Conservation (phyloP, 176 grass and related monocot genomes). For the Oryza longistaminata region DNA sequence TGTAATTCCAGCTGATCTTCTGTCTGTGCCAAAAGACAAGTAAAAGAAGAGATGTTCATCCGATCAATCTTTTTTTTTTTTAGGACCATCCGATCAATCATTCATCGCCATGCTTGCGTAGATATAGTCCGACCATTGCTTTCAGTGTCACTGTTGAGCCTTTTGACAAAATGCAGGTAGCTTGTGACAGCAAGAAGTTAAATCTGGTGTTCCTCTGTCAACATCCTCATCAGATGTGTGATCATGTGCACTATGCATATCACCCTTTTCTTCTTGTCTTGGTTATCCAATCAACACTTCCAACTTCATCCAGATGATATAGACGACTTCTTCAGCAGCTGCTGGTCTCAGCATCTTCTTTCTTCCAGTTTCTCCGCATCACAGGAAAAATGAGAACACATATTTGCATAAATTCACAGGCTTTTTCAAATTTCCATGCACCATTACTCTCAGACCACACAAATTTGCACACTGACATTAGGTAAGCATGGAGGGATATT, state of each 20-base stretch:
- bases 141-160: neutral
- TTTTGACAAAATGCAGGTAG: conserved; percentile 48
- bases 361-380: neutral
- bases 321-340: neutral
- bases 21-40: neutral
- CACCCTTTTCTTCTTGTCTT: neutral
- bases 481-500: neutral
- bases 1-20: neutral
- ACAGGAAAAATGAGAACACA: neutral
- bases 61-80: neutral
- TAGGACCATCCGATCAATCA: neutral
- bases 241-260: neutral
- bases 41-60: neutral
- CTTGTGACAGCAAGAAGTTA: conserved; percentile 25
- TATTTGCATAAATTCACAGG: neutral
- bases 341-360: neutral
- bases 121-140: neutral
- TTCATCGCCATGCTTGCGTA: neutral
- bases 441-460: neutral
- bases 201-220: neutral
- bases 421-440: no score
- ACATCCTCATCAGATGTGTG: conserved; percentile 9
- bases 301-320: conserved; percentile 2
- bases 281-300: neutral
- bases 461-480: neutral